Evolutionary conservation across 768 basidiomycete species (phyloP), one percentile per base, ranked within the genome.

Genomic region (Hygrocybe coccinea): DNA sequence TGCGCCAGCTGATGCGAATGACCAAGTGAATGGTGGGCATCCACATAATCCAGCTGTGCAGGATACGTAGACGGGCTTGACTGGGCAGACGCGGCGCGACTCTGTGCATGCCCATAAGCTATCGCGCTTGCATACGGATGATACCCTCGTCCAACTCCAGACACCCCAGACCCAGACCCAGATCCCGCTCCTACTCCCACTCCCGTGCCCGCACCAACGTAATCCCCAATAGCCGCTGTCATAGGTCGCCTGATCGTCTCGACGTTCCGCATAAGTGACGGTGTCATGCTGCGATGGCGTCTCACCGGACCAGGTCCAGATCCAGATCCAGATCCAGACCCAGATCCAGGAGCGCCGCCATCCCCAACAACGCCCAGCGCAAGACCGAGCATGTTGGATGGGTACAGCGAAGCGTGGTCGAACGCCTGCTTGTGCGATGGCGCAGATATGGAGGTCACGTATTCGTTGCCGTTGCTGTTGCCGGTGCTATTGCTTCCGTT

Each of bases 241-340:
- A 74, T 59, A 58, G 82, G 80, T 56, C 79, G 58, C n/a, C 78
- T 68, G 48, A 74, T 77, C 34, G 74, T 73, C 60, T 80, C 81
- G 43, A 72, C 75, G 51, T 71, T 77, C 51, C 83, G 76, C 45
- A 76, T 68, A 25, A 84, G 58, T 0, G 83, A 83, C 8, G 89
- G 88, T 7, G 89, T 91, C 79, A 86, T 87, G 67, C 86, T 88
- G 54, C 88, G 77, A 64, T 89, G 83, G 45, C 89, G 76, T 50
- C 87, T 73, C 45, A 83, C 76, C 9, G 87, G 85, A 9, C 87
- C 85, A n/a, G 78, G 64, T 11, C 74, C 79, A 53, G 60, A 19
- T 22, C 11, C 44, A n/a, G 44, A 22, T 22, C 17, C 44, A 17
- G n/a, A 19, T 22, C 17, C 22, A 17, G n/a, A 7, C 17, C 9